Conservation (phyloP, 2,329 filamentous ascomycete genomes). For the Chrysoporthe austroafricana region DNA sequence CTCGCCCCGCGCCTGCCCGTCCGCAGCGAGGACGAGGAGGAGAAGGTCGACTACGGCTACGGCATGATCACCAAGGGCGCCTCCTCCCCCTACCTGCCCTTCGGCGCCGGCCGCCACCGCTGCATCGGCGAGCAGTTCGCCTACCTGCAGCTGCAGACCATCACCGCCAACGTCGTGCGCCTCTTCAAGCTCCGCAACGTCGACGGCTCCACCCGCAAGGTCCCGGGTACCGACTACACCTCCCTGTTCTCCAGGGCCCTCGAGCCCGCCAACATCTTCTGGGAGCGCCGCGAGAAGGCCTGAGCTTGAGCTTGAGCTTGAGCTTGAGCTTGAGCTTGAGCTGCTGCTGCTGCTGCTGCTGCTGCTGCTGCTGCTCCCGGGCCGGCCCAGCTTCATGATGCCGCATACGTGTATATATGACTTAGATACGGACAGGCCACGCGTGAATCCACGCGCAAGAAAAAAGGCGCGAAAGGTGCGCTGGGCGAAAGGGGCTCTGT, state of each 20-base stretch:
- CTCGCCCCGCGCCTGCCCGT: constrained; percentile 51
- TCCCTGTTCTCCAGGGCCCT: constrained; percentile 76
- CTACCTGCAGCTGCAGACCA: constrained; percentile 87
- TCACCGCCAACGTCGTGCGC: constrained; percentile 76
- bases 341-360: no score
- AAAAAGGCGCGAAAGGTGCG: not conserved
- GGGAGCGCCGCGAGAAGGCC: constrained; percentile 67
- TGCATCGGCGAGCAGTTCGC: constrained; percentile 98
- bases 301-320: constrained; percentile 5
- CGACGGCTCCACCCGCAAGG: constrained; percentile 65
- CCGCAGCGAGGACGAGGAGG: constrained; percentile 61
- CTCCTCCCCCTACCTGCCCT: constrained; percentile 87
- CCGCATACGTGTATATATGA: not conserved
- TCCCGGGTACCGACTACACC: constrained; percentile 70
- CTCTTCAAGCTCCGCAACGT: constrained; percentile 79
- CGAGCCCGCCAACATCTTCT: constrained; percentile 72
- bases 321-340: no score
- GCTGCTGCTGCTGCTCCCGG: no score
- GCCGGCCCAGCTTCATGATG: constrained; percentile 2
- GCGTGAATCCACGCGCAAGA: not conserved
- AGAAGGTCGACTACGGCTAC: constrained; percentile 91
- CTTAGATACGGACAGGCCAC: constrained; percentile 2
- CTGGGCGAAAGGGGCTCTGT: no score
- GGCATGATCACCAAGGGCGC: constrained; percentile 91
- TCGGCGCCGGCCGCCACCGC: constrained; percentile 88